Evolutionary conservation across 768 basidiomycete species (phyloP), one percentile per base, ranked within the genome.

Genomic region (Arthromyces matolae): DNA sequence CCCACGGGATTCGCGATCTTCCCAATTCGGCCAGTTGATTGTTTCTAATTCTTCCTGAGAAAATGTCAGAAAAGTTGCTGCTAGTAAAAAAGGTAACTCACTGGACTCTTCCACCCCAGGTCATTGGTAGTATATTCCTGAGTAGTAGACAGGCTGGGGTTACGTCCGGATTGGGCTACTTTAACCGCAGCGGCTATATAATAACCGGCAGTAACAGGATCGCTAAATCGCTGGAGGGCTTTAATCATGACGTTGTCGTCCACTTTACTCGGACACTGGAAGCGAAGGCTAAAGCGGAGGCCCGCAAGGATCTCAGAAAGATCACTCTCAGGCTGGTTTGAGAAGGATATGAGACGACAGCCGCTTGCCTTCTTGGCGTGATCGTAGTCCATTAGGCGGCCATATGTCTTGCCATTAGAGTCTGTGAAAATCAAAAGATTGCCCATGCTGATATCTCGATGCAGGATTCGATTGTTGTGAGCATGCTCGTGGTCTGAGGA

Each of bases 371-470:
- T 29, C 14, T 46, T 46, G 27, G 33, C 47, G 23, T 42, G 32
- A 28, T 49, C 33, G 9, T 41, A 41, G 35, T 49, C 47, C 25
- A 49, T 49, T 18, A 42, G 25, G 12, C 33, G 40, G 8, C 47
- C 40, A 13, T 27, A 24, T 13, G 8, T 22, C n/a, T 24, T 6
- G 5, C 25, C 40, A n/a, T 41, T 4, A 12, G 8, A 1, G 12
- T 4, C 16, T n/a, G n/a, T 7, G 16, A 49, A 49, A 5, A 49
- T 43, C 19, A 37, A 43, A 16, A 43, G 27, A 18, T 49, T 43
- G 8, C 35, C 41, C 4, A 8, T 12, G 22, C 47, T 49, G 4
- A 42, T 18, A 35, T 49, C 41, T 10, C 47, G 34, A 13, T 42
- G 39, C 12, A 49, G 18, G 19, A 42, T 20, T 1, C 8, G 6